Conservation (phyloP, 257 asterid species). For the Hygrophila difformis region DNA sequence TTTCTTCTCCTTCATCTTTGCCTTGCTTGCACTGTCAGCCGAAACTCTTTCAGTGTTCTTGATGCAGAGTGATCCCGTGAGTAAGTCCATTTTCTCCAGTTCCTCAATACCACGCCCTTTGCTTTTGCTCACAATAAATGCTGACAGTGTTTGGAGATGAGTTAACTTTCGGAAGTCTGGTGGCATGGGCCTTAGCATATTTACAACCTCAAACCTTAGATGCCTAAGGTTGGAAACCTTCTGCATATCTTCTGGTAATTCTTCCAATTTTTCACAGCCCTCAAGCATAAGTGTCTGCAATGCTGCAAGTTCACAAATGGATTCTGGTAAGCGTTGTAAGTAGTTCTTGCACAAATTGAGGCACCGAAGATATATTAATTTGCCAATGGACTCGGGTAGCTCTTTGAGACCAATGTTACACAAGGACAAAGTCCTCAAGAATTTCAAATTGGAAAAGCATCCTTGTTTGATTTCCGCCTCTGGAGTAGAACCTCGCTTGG, state of each 20-base stretch:
- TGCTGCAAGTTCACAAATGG: constrained; percentile 15
- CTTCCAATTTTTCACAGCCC: constrained; percentile 7
- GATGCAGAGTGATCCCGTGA: too few species aligned
- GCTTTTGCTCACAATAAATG: too few species aligned
- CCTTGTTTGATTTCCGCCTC: background rate
- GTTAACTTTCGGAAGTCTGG: too few species aligned
- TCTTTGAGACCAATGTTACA: background rate
- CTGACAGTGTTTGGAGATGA: too few species aligned
- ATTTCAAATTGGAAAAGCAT: constrained; percentile 8
- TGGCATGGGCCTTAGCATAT: too few species aligned
- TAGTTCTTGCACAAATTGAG: constrained; percentile 19
- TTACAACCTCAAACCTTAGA: too few species aligned
- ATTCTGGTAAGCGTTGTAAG: constrained; percentile 10
- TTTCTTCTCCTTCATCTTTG: constrained; percentile 8
- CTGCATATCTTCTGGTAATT: constrained; percentile 11
- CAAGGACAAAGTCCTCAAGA: too few species aligned
- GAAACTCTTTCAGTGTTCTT: background rate
- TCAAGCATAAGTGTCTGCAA: constrained; percentile 21
- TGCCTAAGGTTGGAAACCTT: too few species aligned
- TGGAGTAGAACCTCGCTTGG: background rate
- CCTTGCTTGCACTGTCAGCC: background rate
- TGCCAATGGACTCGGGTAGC: constrained; percentile 1
- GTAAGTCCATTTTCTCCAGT: too few species aligned
- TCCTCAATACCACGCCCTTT: too few species aligned
- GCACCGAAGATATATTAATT: constrained; percentile 13